Evolutionary conservation across 192 early-diverging fungal species (phyloP).

Genomic region (Jimgerdemannia lactiflua): DNA sequence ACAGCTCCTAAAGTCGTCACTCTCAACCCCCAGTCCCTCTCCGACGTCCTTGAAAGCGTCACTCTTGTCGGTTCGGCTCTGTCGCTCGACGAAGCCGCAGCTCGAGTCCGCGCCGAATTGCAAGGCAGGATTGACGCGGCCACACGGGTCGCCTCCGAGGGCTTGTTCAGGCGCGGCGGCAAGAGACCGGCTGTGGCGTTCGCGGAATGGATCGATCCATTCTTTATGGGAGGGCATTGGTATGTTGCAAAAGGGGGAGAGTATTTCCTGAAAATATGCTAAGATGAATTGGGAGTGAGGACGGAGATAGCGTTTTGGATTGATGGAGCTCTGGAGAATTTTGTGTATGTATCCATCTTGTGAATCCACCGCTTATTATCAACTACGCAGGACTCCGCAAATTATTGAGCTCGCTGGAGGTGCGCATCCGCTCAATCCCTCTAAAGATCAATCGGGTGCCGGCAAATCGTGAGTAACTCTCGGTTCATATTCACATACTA

Average conservation of each 20-base stretch:
- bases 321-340: too few relatives aligned
- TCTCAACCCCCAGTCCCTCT: conserved; percentile 14
- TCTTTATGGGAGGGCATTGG: conserved; percentile 52
- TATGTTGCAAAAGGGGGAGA: background rate
- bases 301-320: too few relatives aligned
- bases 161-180: conserved; percentile 14
- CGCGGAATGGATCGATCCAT: conserved; percentile 49
- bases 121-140: conserved; percentile 34
- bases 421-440: conserved; percentile 38
- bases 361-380: background rate
- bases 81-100: conserved; percentile 26
- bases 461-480: conserved; percentile 33
- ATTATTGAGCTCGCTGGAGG: conserved; percentile 46
- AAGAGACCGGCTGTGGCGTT: conserved; percentile 36
- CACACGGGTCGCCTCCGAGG: conserved; percentile 15
- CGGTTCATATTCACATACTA: background rate
- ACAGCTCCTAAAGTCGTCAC: conserved; percentile 12
- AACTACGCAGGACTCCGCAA: conserved; percentile 32
- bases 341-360: background rate
- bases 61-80: conserved; percentile 39
- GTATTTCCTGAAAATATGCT: background rate
- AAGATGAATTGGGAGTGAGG: too few relatives aligned
- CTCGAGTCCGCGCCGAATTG: conserved; percentile 18
- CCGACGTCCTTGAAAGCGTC: conserved; percentile 45
- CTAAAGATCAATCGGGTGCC: conserved; percentile 26